Conservation (phyloP, 1,284 basidiomycete species). For the Uromyces viciae-fabae region DNA sequence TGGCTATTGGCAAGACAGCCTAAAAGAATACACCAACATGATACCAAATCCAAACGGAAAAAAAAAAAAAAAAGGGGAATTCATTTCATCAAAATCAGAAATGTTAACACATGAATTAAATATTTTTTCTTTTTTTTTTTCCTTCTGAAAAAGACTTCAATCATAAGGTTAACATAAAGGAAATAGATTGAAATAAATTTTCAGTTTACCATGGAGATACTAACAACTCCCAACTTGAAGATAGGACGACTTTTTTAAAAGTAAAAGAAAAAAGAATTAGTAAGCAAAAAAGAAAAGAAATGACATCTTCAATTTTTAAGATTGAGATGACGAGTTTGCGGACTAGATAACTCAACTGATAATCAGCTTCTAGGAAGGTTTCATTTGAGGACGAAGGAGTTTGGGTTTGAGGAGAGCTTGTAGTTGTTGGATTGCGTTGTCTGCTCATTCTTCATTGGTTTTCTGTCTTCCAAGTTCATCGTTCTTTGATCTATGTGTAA, state of each 20-base stretch:
- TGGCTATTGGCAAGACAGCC: conserved; percentile 34
- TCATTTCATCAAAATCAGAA: not conserved
- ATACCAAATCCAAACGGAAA: too few relatives aligned
- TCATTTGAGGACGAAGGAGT: too few relatives aligned
- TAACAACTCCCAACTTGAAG: conserved; percentile 35
- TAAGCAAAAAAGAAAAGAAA: not conserved
- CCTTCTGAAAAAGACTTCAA: too few relatives aligned
- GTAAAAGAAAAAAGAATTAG: conserved; percentile 8
- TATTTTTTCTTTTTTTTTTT: not conserved
- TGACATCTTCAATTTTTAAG: not conserved
- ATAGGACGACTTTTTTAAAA: conserved; percentile 21
- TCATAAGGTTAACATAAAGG: not conserved
- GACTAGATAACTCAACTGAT: conserved; percentile 25
- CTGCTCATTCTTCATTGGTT: not conserved
- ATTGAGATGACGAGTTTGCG: not conserved
- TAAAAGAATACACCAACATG: not conserved
- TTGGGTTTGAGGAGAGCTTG: not conserved
- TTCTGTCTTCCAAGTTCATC: conserved; percentile 2
- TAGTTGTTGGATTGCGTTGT: not conserved
- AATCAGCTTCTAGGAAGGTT: not conserved
- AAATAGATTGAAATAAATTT: not conserved
- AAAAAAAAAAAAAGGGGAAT: not conserved
- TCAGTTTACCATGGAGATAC: conserved; percentile 21
- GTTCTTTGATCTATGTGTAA: too few relatives aligned
- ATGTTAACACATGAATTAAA: not conserved